phyloP scores from a whole-genome alignment of 2,329 filamentous ascomycete species.

The Fusarium multiceps region DNA sequence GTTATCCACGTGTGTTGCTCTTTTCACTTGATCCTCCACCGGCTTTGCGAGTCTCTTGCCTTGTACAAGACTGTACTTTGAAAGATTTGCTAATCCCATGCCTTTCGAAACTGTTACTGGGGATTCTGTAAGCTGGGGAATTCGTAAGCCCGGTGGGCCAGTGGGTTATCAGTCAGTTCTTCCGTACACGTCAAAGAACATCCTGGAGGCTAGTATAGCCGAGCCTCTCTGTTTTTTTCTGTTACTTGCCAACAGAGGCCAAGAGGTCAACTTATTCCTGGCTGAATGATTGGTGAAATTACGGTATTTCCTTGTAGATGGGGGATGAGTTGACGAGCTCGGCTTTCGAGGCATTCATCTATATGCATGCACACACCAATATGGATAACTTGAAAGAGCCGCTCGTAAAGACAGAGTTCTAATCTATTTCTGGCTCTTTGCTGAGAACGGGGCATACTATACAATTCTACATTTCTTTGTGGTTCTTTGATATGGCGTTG shows the following conservation, averaged over 20 bases:
- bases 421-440: not conserved
- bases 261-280: not conserved
- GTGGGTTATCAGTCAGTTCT: constrained; percentile 13
- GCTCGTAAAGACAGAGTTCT: not conserved
- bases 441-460: not conserved
- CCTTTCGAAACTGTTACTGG: not conserved
- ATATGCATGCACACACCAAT: not conserved
- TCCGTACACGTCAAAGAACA: constrained; percentile 7
- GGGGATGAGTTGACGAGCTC: not conserved
- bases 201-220: not conserved
- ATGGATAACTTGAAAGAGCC: not conserved
- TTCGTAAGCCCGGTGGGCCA: constrained; percentile 11
- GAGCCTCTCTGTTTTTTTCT: not conserved
- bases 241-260: not conserved
- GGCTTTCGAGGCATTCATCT: not conserved
- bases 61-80: constrained; percentile 5
- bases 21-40: constrained; percentile 4
- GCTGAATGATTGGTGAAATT: not conserved
- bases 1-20: constrained; percentile 38
- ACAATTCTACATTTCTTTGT: not conserved
- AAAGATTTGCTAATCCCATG: constrained; percentile 9
- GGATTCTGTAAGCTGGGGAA: not conserved
- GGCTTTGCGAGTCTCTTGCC: constrained; percentile 10
- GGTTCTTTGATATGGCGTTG: not conserved
- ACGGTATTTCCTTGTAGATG: not conserved